Evolutionary conservation across 2,329 filamentous ascomycete species (phyloP).

Genomic region (Pseudopithomyces chartarum): DNA sequence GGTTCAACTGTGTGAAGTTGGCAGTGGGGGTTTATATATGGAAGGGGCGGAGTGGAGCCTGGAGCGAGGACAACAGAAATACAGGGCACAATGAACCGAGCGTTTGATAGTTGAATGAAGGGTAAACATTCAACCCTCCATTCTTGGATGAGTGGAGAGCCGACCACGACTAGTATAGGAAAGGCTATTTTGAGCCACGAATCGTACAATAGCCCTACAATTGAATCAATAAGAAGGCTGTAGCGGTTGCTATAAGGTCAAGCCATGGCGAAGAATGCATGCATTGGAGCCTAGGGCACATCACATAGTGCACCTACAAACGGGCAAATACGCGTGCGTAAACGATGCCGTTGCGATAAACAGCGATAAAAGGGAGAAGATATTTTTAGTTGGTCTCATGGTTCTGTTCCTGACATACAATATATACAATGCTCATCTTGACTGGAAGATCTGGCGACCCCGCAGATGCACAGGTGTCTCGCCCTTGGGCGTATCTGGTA

Average conservation of each 20-base stretch:
- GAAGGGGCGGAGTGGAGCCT: no score
- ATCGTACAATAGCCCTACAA: background rate
- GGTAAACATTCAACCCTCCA: background rate
- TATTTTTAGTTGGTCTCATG: constrained; percentile 7
- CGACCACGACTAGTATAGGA: background rate
- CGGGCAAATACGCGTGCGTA: constrained; percentile 7
- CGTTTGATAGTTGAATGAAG: no score
- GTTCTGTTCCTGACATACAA: constrained; percentile 26
- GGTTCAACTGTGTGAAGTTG: no score
- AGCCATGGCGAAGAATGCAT: constrained; percentile 2
- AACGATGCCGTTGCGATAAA: constrained; percentile 10
- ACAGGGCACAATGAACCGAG: no score
- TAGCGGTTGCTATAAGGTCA: background rate
- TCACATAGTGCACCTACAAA: constrained; percentile 1
- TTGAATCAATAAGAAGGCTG: background rate
- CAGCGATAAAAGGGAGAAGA: background rate
- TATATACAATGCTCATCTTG: constrained; percentile 40
- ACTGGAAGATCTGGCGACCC: constrained; percentile 50
- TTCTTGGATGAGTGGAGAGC: background rate
- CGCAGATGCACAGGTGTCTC: constrained; percentile 56
- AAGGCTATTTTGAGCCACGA: background rate
- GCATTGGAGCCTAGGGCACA: background rate
- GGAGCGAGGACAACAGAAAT: no score
- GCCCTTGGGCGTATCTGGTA: constrained; percentile 55
- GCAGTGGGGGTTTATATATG: no score